phyloP scores from a whole-genome alignment of 73 alveolate species.

The Paramecium octaurelia region DNA sequence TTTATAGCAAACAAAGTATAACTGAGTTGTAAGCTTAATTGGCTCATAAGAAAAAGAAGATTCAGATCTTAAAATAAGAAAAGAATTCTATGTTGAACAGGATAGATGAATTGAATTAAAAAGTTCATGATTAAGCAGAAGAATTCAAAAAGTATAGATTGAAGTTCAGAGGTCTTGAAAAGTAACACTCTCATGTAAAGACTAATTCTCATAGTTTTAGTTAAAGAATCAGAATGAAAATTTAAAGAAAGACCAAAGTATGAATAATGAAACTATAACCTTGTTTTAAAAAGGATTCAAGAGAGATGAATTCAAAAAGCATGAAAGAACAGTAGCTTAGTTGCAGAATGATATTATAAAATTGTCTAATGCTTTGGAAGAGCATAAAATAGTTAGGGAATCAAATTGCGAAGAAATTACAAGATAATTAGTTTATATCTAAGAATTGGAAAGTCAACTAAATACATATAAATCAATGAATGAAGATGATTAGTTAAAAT shows the following conservation, averaged over 20 bases:
- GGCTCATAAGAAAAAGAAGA: not conserved
- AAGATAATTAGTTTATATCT: not conserved
- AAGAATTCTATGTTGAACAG: not conserved
- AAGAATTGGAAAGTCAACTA: not conserved
- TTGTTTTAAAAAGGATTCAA: slow-evolving; percentile 7
- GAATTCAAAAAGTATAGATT: not conserved
- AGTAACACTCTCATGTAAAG: not conserved
- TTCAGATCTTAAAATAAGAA: not conserved
- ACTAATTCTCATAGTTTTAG: not conserved
- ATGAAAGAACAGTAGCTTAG: slow-evolving; percentile 31
- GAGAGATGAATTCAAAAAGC: slow-evolving; percentile 20
- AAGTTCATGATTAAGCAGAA: slow-evolving; percentile 4
- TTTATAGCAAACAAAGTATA: not conserved
- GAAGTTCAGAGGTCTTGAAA: not conserved
- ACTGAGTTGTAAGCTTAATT: not conserved
- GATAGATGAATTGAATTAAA: slow-evolving; percentile 8
- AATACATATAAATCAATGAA: not conserved
- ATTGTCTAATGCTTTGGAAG: slow-evolving; percentile 3
- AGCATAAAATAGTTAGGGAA: slow-evolving; percentile 31
- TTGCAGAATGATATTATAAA: not conserved
- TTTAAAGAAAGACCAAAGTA: not conserved
- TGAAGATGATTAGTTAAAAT: not conserved
- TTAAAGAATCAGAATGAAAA: slow-evolving; percentile 16
- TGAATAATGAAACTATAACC: not conserved
- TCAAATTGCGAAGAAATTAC: not conserved